phyloP scores from a whole-genome alignment of 495 filamentous ascomycete species.

The Hypoxylon crocopeplum region DNA sequence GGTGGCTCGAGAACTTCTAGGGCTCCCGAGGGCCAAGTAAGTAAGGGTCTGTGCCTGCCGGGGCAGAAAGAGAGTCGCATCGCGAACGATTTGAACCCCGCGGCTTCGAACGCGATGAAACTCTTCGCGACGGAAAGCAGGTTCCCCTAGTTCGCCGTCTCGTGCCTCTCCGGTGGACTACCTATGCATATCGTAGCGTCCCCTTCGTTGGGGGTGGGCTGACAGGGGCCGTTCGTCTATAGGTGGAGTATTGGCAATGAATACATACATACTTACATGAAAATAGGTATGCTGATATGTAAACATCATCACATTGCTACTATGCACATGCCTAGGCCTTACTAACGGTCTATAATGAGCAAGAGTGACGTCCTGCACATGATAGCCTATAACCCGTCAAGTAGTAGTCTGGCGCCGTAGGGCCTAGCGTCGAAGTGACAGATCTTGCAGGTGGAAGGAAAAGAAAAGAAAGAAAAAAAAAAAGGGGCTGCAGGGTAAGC shows the following conservation, averaged over 20 bases:
- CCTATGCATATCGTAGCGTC: conserved; percentile 6
- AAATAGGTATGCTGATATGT: too few species aligned
- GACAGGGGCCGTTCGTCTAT: conserved; percentile 16
- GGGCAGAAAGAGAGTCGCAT: conserved; percentile 15
- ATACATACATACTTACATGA: too few species aligned
- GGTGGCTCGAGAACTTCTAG: conserved; percentile 4
- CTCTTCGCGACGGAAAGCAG: conserved; percentile 12
- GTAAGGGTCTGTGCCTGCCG: conserved; percentile 1
- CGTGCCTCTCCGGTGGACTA: neutral
- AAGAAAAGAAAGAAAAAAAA: too few species aligned
- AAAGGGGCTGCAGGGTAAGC: conserved; percentile 11
- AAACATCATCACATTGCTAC: too few species aligned
- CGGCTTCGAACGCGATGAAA: conserved; percentile 29
- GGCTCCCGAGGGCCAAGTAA: too few species aligned
- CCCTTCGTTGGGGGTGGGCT: conserved; percentile 7
- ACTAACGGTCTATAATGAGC: too few species aligned
- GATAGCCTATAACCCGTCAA: conserved; percentile 10
- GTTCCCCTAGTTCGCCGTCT: conserved; percentile 10
- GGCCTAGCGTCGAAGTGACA: conserved; percentile 30
- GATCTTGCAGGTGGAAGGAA: conserved; percentile 27
- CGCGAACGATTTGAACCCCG: conserved; percentile 20
- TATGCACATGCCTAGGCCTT: neutral
- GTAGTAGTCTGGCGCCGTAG: conserved; percentile 5
- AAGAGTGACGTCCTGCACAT: conserved; percentile 22
- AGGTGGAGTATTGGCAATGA: conserved; percentile 22